These are phyloP conservation scores for Lonicera japonica DNA, from an alignment of 129 eudicot species.

Conservation along the genomic window DNA sequence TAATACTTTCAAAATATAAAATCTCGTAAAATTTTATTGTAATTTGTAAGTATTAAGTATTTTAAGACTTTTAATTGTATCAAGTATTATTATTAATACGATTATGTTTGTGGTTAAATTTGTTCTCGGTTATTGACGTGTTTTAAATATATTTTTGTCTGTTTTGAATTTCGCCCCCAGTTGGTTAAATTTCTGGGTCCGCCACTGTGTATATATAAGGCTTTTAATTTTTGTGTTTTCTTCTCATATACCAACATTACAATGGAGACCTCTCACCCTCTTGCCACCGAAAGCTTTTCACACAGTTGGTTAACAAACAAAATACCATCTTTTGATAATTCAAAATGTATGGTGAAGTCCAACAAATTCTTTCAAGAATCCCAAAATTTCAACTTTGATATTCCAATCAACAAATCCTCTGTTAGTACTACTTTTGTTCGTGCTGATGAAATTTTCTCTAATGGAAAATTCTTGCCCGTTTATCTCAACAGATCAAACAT, in stretches of 20 bases:
- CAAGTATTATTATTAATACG: no score
- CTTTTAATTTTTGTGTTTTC: no score
- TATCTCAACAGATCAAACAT: constrained; percentile 10
- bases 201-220: no score
- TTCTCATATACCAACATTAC: not conserved
- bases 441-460: constrained; percentile 70
- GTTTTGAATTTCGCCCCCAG: no score
- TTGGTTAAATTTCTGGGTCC: no score
- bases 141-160: no score
- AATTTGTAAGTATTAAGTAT: no score
- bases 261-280: constrained; percentile 51
- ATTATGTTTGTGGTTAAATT: no score
- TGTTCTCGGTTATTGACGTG: no score
- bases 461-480: constrained; percentile 54
- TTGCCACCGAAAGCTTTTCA: constrained; percentile 80
- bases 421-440: constrained; percentile 20
- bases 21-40: no score
- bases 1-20: no score
- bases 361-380: constrained; percentile 20
- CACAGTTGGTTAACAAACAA: constrained; percentile 58
- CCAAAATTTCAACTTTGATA: constrained; percentile 34
- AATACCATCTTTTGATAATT: constrained; percentile 22
- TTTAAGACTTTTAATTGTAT: no score
- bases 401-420: constrained; percentile 23
- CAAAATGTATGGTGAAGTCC: not conserved